These are phyloP conservation scores for Dalbergia oliveri DNA, from an alignment of 306 rosid genomes.

Conservation along the genomic window DNA sequence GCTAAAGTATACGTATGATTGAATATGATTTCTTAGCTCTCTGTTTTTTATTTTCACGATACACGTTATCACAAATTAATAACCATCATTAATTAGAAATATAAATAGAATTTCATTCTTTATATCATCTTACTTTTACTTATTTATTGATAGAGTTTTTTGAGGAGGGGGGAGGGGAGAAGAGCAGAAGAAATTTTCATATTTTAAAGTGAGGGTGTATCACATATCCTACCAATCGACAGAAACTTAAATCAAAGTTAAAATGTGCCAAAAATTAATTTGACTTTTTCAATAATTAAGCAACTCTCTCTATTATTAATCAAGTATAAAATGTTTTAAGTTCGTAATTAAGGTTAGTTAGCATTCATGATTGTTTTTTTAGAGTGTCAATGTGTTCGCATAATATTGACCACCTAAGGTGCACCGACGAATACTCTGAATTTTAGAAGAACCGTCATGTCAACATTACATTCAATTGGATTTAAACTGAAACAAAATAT, in stretches of 20 bases:
- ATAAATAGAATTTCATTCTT: not conserved
- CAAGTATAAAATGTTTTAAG: not conserved
- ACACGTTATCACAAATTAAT: not conserved
- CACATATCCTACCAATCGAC: not conserved
- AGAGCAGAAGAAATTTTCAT: too few species aligned
- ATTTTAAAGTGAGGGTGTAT: too few species aligned
- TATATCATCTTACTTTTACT: not conserved
- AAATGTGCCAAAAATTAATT: not conserved
- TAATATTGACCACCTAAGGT: not conserved
- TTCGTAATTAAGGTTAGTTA: not conserved
- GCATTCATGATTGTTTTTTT: not conserved
- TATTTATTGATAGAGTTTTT: too few species aligned
- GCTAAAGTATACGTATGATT: not conserved
- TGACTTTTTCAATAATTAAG: not conserved
- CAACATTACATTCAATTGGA: slow-evolving; percentile 30
- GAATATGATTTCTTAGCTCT: not conserved
- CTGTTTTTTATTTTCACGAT: not conserved
- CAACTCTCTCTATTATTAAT: too few species aligned
- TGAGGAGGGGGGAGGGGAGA: too few species aligned
- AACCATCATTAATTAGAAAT: not conserved
- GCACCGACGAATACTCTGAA: not conserved
- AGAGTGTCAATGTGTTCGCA: not conserved
- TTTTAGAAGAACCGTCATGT: slow-evolving; percentile 28
- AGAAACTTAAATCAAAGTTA: too few species aligned
- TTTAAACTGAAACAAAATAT: not conserved